A percentile compares a stretch with the other conserved stretches of the same genome.
Evolutionary conservation across 148 eudicot species (phyloP).

Genomic region (Persicaria tinctoria): DNA sequence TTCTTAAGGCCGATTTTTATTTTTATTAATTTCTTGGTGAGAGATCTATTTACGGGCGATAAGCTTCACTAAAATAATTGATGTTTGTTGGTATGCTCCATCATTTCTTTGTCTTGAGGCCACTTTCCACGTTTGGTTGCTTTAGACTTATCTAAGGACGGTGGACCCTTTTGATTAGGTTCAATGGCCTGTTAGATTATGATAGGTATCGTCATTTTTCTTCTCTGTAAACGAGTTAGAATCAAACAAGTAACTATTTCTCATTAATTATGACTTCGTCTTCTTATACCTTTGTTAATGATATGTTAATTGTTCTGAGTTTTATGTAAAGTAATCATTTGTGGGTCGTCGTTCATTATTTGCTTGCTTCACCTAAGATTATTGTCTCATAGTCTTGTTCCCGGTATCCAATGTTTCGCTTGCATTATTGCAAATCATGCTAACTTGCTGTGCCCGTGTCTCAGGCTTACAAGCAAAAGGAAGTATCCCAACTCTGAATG

Average conservation of each 20-base stretch:
- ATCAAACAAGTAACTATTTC: neutral
- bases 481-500: neutral
- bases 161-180: neutral
- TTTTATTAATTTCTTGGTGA: neutral
- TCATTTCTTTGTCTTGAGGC: conserved; percentile 2
- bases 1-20: neutral
- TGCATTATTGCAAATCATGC: neutral
- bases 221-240: neutral
- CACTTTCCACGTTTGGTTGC: neutral
- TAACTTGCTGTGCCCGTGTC: conserved; percentile 1
- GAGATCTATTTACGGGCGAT: neutral
- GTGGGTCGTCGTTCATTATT: neutral
- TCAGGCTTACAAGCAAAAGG: neutral
- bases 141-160: neutral
- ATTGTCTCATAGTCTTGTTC: neutral
- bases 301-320: neutral
- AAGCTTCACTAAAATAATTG: conserved; percentile 3
- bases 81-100: conserved; percentile 7
- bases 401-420: neutral
- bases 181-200: neutral
- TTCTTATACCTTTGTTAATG: neutral
- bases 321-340: neutral
- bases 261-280: too few species aligned
- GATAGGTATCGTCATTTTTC: neutral
- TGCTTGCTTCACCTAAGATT: neutral